Percentiles rank a stretch among this genome's conserved stretches.
These are phyloP conservation scores for Penicillium pancosmium DNA, from an alignment of 495 filamentous ascomycete genomes.

Conservation along the genomic window DNA sequence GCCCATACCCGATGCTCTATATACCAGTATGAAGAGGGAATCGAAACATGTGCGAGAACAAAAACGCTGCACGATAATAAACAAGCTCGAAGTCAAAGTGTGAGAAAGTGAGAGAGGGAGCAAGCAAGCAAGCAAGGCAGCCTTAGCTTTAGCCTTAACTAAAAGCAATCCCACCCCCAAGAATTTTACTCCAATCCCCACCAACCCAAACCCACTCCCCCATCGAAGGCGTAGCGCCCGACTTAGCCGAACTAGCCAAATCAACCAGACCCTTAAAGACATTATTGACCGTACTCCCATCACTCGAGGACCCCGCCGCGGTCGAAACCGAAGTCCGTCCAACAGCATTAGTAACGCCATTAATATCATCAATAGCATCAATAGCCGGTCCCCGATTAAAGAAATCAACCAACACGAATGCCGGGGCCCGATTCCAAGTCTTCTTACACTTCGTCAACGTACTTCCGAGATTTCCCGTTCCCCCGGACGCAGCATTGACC, in stretches of 20 bases:
- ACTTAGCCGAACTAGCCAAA: slow-evolving; percentile 39
- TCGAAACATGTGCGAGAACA: slow-evolving; percentile 10
- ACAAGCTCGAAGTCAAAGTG: not conserved
- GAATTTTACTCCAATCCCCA: slow-evolving; percentile 46
- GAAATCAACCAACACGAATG: slow-evolving; percentile 76
- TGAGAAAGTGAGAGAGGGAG: not conserved
- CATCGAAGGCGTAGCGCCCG: slow-evolving; percentile 40
- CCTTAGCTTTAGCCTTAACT: slow-evolving; percentile 17
- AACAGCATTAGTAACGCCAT: slow-evolving; percentile 55
- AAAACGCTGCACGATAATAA: slow-evolving; percentile 25
- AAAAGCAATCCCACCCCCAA: slow-evolving; percentile 44
- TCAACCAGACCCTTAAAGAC: slow-evolving; percentile 45
- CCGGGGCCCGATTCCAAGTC: slow-evolving; percentile 58
- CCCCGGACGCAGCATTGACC: slow-evolving; percentile 59
- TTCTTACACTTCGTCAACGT: slow-evolving; percentile 57
- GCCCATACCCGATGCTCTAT: slow-evolving; percentile 24
- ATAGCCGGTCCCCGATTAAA: slow-evolving; percentile 66
- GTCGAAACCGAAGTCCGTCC: slow-evolving; percentile 42
- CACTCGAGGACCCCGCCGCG: slow-evolving; percentile 26
- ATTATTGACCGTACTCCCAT: slow-evolving; percentile 37
- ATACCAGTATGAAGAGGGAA: slow-evolving; percentile 13
- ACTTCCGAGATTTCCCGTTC: slow-evolving; percentile 61
- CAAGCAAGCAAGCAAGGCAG: too few relatives aligned
- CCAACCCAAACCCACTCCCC: slow-evolving; percentile 53
- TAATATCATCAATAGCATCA: slow-evolving; percentile 63